Base-by-base conservation (phyloP, 2,329 filamentous ascomycete species). In the Diaporthe sp. region DNA sequence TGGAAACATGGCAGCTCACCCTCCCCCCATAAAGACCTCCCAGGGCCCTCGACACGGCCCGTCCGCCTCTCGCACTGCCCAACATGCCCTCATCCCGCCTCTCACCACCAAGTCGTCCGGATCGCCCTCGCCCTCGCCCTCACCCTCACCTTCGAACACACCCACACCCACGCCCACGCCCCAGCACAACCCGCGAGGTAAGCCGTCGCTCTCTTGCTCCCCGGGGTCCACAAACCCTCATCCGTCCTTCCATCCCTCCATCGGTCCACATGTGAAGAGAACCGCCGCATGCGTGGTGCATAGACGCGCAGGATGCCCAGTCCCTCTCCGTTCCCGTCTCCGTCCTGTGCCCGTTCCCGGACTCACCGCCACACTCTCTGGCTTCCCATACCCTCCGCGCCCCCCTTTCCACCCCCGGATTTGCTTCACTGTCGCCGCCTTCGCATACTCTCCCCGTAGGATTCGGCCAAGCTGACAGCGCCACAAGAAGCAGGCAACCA, bases 1-100 rank as follows among this genome's bases (percentile, higher is more conserved):
- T 78, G 78, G 75, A 76, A 75, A 53, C 42, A 79, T 79, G 78
- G 74, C 78, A 34, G 72, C 78, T 73, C 46, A 58, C 44, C 74
- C 76, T 57, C 58, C 71, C 65, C 75, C 77, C 72, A 72, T 76
- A 77, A 77, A 75, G 71, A 72, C 72, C 72, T 75, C 77, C 68
- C 78, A 76, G 42, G 73, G 74, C 42, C 76, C 65, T 55, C 53
- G 61, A 44, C 49, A 67, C 31, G 73, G 67, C 68, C 53, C 57
- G 42, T 62, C 58, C 19, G 58, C 58, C 60, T 62, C 71, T 44
- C 57, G 34, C 37, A n/a, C 57, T 25, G 25, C 71, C 71, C 58
- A 53, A 31, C 34, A 65, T 65, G 58, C 25, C 10, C 71, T 57
- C 39, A n/a, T 44, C 28, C 42, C 60, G 65, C 65, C 65, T 28